phyloP scores from a whole-genome alignment of 768 basidiomycete species.

The Pleurotus giganteus region DNA sequence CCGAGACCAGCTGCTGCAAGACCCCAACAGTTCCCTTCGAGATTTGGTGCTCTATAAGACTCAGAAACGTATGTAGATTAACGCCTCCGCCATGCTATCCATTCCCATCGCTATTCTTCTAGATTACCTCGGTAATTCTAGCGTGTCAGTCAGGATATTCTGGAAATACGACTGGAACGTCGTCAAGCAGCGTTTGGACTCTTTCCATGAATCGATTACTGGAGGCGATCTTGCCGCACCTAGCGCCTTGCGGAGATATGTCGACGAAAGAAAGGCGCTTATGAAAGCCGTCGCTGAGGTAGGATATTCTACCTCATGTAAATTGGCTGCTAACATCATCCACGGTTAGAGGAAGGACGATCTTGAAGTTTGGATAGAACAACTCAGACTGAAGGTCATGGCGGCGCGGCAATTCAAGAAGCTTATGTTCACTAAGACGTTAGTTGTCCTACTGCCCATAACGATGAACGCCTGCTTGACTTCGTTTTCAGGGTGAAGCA shows the following conservation, averaged over 20 bases:
- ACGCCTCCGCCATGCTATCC: background rate
- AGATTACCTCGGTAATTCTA: background rate
- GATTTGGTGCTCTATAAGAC: background rate
- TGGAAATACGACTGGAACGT: conserved; percentile 3
- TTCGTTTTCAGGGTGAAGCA: background rate
- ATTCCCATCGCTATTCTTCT: background rate
- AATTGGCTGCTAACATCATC: no score
- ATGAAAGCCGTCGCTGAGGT: background rate
- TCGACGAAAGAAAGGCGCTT: background rate
- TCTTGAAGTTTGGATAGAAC: background rate
- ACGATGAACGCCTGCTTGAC: background rate
- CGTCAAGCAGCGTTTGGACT: background rate
- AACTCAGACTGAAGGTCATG: background rate
- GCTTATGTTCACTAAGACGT: background rate
- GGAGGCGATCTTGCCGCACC: background rate
- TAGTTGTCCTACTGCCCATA: background rate
- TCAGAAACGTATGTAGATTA: background rate
- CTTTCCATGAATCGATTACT: no score
- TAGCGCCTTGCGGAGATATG: background rate
- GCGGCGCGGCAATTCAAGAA: background rate
- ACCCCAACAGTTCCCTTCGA: background rate
- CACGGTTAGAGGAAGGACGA: background rate
- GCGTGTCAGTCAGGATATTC: background rate
- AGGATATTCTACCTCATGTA: no score
- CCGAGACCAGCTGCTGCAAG: background rate